Conservation (phyloP, 257 asterid species). For the Parsonsia alboflavescens region DNA sequence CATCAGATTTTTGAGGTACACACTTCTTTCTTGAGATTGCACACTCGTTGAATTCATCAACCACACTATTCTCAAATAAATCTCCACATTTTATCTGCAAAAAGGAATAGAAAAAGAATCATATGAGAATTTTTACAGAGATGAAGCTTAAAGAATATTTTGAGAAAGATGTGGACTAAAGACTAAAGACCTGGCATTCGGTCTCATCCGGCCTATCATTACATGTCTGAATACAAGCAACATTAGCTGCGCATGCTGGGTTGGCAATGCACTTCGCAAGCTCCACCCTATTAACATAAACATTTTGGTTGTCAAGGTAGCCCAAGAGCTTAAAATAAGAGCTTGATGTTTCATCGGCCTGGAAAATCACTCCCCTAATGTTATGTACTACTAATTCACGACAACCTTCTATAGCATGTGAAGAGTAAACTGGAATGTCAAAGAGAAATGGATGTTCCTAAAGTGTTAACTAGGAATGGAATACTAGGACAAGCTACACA, state of each 20-base stretch:
- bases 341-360: not conserved
- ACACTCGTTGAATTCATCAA: slow-evolving; percentile 90
- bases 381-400: not conserved
- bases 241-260: slow-evolving; percentile 92
- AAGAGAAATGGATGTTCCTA: not conserved
- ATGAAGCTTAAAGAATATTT: not conserved
- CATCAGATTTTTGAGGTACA: slow-evolving; percentile 92
- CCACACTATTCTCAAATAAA: slow-evolving; percentile 79
- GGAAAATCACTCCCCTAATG: not conserved
- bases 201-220: slow-evolving; percentile 94
- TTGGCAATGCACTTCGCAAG: slow-evolving; percentile 84
- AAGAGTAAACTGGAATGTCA: not conserved
- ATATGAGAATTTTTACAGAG: not conserved
- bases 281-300: slow-evolving; percentile 57
- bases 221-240: slow-evolving; percentile 95
- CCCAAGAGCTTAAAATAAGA: not conserved
- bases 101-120: slow-evolving; percentile 14
- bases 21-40: slow-evolving; percentile 98
- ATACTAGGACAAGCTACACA: not conserved
- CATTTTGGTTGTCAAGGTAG: not conserved
- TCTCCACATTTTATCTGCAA: slow-evolving; percentile 93
- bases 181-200: slow-evolving; percentile 77
- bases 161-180: slow-evolving; percentile 8
- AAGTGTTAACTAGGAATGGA: not conserved
- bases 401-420: not conserved